A percentile compares a stretch with the other conserved stretches of the same genome.
phyloP scores from a whole-genome alignment of 306 rosid genomes.

The Prunus kanzakura region DNA sequence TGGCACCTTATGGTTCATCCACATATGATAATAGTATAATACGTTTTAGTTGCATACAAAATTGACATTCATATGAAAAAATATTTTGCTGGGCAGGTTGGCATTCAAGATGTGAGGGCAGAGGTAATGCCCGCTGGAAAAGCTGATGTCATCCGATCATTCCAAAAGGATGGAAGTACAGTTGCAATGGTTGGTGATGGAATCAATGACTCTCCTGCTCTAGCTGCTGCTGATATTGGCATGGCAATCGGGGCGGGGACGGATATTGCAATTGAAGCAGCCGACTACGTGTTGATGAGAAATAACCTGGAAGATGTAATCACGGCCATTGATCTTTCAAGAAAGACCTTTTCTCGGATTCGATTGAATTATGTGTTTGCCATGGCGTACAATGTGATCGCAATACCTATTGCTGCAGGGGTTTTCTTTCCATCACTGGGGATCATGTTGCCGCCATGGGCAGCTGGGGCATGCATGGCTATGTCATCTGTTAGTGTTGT shows the following conservation, averaged over 20 bases:
- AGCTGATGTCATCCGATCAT: constrained; percentile 69
- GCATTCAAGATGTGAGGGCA: constrained; percentile 82
- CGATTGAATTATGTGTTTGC: constrained; percentile 82
- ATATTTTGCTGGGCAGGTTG: constrained; percentile 59
- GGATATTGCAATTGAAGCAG: constrained; percentile 94
- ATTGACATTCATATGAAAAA: neutral
- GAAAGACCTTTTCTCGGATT: constrained; percentile 80
- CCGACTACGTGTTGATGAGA: constrained; percentile 86
- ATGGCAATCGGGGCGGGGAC: constrained; percentile 99
- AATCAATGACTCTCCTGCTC: constrained; percentile 92
- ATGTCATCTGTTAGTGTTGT: constrained; percentile 90
- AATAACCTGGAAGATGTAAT: constrained; percentile 92
- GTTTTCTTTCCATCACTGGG: constrained; percentile 67
- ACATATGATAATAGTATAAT: neutral
- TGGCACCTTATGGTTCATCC: neutral
- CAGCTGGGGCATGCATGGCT: constrained; percentile 99
- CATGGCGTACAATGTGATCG: constrained; percentile 81
- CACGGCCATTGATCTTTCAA: constrained; percentile 92
- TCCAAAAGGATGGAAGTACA: constrained; percentile 75
- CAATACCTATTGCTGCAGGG: constrained; percentile 93
- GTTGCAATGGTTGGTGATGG: constrained; percentile 99
- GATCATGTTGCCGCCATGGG: constrained; percentile 90
- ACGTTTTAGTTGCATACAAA: neutral
- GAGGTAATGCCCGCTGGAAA: constrained; percentile 99
- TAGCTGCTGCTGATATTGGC: constrained; percentile 94